Base-by-base conservation (phyloP, 2,329 filamentous ascomycete genomes). In the Neophaeococcomyces mojaviensis region DNA sequence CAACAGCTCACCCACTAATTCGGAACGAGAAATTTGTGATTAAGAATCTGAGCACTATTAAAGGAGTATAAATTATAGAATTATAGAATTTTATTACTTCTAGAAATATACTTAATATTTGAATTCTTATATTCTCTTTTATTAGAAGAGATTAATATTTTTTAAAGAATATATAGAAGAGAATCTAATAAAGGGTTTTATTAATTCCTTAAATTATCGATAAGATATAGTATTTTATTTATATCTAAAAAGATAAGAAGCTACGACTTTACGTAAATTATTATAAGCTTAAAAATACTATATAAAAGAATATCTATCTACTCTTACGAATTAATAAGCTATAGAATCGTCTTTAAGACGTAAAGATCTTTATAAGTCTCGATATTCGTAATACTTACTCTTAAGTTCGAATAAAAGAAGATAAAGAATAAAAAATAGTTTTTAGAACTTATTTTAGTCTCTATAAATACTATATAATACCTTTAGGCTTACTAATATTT, bases 381-480 rank as follows among this genome's bases (percentile, higher is more conserved):
- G 32, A 47, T 28, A 24, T 47, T 22, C 42, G 42, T 7, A 30
- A 51, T 12, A 24, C 41, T 7, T 55, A 49, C 24, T 47, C 55
- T 26, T 20, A 35, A 18, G 19, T 55, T 20, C 16, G 44, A 13
- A 49, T 55, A 33, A 49, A 48, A 22, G 26, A 51, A 35, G 48
- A 47, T 10, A 47, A 56, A 33, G 45, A 54, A 44, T 53, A 50
- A 49, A 56, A 55, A 26, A 55, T 35, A 19, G 50, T 41, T 3
- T 53, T 52, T 40, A 44, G 38, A n/a, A 55, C 44, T 12, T 3
- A 39, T 16, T 55, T 41, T 42, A 38, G 53, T n/a, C 30, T 49
- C n/a, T 58, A 50, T 38, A 33, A 58, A 37, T 58, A 53, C 49
- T 26, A 47, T 16, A 44, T 58, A 30, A 56, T 57, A 37, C 44